phyloP scores from a whole-genome alignment of 495 filamentous ascomycete genomes.

The Saxispiralis lemnorum region DNA sequence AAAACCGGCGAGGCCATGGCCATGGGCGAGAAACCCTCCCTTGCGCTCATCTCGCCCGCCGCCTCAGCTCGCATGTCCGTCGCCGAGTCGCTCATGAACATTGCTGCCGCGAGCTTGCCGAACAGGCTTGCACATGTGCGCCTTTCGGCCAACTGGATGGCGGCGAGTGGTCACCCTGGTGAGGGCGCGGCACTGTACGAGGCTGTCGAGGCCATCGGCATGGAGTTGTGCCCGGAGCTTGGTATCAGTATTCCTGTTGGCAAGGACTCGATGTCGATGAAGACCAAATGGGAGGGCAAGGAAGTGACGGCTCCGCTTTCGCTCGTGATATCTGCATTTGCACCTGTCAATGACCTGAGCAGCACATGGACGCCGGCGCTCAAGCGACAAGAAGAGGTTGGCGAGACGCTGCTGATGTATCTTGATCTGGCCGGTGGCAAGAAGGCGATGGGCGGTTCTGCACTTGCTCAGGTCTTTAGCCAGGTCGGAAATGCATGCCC shows the following conservation, averaged over 20 bases:
- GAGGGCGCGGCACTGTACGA: constrained; percentile 91
- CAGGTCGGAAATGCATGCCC: constrained; percentile 71
- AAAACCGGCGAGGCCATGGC: constrained; percentile 88
- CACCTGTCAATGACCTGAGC: constrained; percentile 55
- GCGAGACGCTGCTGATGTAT: constrained; percentile 75
- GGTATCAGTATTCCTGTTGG: constrained; percentile 88
- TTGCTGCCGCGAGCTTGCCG: constrained; percentile 69
- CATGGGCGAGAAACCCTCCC: constrained; percentile 82
- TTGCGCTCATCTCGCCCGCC: constrained; percentile 78
- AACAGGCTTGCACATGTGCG: constrained; percentile 60
- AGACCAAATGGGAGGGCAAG: constrained; percentile 88
- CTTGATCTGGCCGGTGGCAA: constrained; percentile 69
- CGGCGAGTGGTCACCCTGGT: constrained; percentile 77
- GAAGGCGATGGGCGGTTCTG: constrained; percentile 76
- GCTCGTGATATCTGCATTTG: constrained; percentile 77
- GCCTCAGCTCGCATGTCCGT: constrained; percentile 96
- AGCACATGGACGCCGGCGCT: constrained; percentile 90
- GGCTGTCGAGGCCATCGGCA: constrained; percentile 79
- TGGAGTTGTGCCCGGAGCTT: constrained; percentile 69
- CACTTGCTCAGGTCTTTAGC: constrained; percentile 79
- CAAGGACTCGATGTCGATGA: constrained; percentile 98
- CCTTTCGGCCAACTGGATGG: constrained; percentile 98
- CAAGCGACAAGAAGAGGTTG: constrained; percentile 65
- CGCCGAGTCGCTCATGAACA: constrained; percentile 80
- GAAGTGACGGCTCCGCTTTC: constrained; percentile 86